Evolutionary conservation across 1,139 yeast genomes (phyloP).

Genomic region (Saccharomycopsis crataegensis): DNA sequence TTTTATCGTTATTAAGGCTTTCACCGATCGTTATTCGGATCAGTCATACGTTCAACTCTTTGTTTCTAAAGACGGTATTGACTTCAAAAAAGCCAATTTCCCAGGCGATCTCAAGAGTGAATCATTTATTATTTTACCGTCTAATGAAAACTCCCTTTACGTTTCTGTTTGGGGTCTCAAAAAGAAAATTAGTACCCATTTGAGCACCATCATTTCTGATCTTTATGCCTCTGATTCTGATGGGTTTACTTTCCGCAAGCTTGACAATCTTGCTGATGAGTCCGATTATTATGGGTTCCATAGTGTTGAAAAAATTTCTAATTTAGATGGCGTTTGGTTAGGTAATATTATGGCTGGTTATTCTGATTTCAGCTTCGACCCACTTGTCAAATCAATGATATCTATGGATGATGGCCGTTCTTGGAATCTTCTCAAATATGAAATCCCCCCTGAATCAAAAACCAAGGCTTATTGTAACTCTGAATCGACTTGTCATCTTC

Average conservation of each 20-base stretch:
- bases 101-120: constrained; percentile 38
- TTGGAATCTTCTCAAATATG: constrained; percentile 44
- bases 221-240: constrained; percentile 56
- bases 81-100: constrained; percentile 47
- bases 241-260: constrained; percentile 47
- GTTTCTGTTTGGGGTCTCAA: constrained; percentile 39
- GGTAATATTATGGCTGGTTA: constrained; percentile 37
- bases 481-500: constrained; percentile 47
- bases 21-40: constrained; percentile 38
- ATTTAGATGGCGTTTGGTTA: constrained; percentile 67
- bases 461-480: constrained; percentile 26
- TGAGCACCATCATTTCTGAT: constrained; percentile 28
- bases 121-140: constrained; percentile 44
- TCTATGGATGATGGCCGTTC: constrained; percentile 59
- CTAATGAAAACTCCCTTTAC: constrained; percentile 47
- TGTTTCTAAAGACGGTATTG: constrained; percentile 51
- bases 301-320: constrained; percentile 44
- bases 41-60: constrained; percentile 40
- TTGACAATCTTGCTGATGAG: constrained; percentile 30
- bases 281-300: constrained; percentile 34
- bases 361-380: constrained; percentile 20
- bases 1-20: constrained; percentile 47
- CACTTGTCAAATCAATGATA: constrained; percentile 34
- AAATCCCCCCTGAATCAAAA: constrained; percentile 40
- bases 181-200: constrained; percentile 20